Evolutionary conservation across 2,329 filamentous ascomycete genomes (phyloP), one percentile per base, ranked within the genome.

Genomic region (Cladosporium oxysporum): DNA sequence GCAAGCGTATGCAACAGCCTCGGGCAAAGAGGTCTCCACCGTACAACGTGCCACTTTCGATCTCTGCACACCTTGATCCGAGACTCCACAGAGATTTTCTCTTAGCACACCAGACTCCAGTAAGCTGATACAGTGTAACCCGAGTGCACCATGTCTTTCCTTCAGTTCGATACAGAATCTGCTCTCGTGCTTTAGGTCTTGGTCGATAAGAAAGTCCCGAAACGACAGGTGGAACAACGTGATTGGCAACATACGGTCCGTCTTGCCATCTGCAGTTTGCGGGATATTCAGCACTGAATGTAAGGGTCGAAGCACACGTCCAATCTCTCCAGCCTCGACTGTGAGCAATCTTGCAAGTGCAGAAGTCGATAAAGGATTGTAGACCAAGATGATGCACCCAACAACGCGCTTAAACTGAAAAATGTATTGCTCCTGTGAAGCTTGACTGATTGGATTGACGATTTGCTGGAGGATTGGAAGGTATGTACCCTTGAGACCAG

Each of bases 161-260:
- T n/a, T 58, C 31, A 23, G 11, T 18, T 62, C 29, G n/a, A 58
- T 3, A 71, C 74, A 67, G 68, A 76, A 16, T 18, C 2, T n/a
- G 10, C 28, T 21, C 31, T 23, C 12, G 11, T 11, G 2, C 29
- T 28, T 14, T 3, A 41, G 14, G 3, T 33, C 14, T 11, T 5
- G 44, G n/a, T 49, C 44, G 5, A 49, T 16, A 29, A 57, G 52
- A 18, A 33, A 57, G n/a, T 57, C 29, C 11, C 26, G 26, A 29
- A 57, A 57, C 7, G 52, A 57, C 18, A 21, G 18, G 12, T 57
- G 29, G 26, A 57, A 57, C 12, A 57, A 7, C 5, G 18, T 57
- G 29, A 57, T 57, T 11, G 29, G 28, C 7, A 18, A 3, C 5
- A 2, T 33, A 29, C 7, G n/a, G n/a, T 57, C 52, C 4, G 14